Percentiles rank a stretch among this genome's conserved stretches.
Evolutionary conservation across 2,329 filamentous ascomycete genomes (phyloP).

Genomic region (Paecilomyces fulvus): DNA sequence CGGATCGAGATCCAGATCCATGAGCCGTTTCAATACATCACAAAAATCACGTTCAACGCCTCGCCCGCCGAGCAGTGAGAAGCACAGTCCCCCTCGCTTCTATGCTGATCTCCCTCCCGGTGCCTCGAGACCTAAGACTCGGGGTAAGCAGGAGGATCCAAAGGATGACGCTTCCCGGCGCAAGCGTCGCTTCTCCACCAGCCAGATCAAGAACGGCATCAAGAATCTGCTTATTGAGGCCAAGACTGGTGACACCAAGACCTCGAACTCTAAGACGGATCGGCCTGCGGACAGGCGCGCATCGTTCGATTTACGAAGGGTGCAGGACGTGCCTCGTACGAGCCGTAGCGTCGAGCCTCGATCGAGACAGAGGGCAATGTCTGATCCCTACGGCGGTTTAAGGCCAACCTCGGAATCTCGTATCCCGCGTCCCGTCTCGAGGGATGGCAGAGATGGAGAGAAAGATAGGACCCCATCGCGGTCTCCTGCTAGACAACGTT

Average conservation of each 20-base stretch:
- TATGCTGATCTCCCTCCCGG: constrained; percentile 2
- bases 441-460: background rate
- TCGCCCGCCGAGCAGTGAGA: background rate
- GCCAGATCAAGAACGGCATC: background rate
- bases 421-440: background rate
- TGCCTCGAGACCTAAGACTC: background rate
- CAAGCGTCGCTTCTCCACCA: background rate
- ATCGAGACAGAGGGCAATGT: background rate
- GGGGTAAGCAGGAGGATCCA: background rate
- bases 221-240: background rate
- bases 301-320: background rate
- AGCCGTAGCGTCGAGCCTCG: background rate
- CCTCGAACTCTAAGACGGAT: background rate
- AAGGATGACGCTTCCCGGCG: background rate
- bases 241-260: background rate
- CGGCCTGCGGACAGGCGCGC: background rate
- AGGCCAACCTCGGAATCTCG: background rate
- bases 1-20: background rate
- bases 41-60: background rate
- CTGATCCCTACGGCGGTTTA: background rate
- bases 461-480: background rate
- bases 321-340: background rate
- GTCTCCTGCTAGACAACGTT: background rate
- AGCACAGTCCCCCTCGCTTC: constrained; percentile 1
- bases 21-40: background rate